Base-by-base conservation (phyloP, 495 filamentous ascomycete species). In the Aspergillus heteromorphus region DNA sequence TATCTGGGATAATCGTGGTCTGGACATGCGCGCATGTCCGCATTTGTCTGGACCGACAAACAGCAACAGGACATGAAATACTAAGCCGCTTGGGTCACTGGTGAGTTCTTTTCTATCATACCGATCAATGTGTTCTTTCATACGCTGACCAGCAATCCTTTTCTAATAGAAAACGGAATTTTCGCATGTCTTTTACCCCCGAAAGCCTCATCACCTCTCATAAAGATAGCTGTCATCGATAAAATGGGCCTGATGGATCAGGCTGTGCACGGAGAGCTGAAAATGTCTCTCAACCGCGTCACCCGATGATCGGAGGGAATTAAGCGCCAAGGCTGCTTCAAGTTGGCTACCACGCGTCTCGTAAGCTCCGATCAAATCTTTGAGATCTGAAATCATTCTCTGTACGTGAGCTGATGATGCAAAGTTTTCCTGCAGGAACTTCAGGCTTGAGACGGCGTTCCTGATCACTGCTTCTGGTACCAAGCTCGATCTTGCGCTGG, bases 241-340 rank as follows among this genome's bases (percentile, higher is more conserved):
- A 55, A 59, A 63, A 36, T 57, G 51, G 13, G 60, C 60, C 51
- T 63, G 60, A 29, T 53, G 53, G 5, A 63, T 36, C 17, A 63
- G 48, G 17, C 57, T 63, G 34, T 57, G 54, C 4, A 63, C 50
- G 6, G 60, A 57, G 10, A 63, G 48, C 41, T 59, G 53, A 36
- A 49, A 48, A 42, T 63, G 54, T 16, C 60, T 40, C 29, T 63
- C 10, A 43, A 43, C 6, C 18, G 17, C 41, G 20, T 43, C 17
- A 9, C 41, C 41, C 3, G 41, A 20, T 10, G 18, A 21, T 20
- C 41, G 41, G 20, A 20, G 6, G 4, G 16, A 11, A 43, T 20
- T 10, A 2, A 21, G 20, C 9, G 16, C 41, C 18, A 18, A 5
- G 7, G 41, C n/a, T 10, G n/a, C 17, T 20, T 10, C 9, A 18